phyloP scores from a whole-genome alignment of 2,329 filamentous ascomycete genomes.

The Kalmusia sp. region DNA sequence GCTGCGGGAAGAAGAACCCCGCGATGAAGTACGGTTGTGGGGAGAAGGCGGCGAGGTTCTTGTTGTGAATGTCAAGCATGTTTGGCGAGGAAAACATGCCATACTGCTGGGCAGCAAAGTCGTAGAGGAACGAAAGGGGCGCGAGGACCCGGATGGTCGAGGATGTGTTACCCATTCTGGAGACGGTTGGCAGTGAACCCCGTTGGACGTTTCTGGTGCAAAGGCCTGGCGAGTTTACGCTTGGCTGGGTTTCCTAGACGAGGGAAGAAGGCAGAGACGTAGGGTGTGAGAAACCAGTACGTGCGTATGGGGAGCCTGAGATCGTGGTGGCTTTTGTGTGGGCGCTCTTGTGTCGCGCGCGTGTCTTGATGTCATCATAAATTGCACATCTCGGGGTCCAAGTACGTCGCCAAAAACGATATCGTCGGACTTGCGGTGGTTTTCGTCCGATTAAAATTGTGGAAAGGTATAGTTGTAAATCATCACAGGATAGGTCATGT shows the following conservation, averaged over 20 bases:
- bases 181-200: too few relatives aligned
- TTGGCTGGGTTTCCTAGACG: too few relatives aligned
- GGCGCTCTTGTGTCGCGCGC: not conserved
- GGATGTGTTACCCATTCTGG: constrained; percentile 60
- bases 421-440: too few relatives aligned
- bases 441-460: too few relatives aligned
- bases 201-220: too few relatives aligned
- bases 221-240: too few relatives aligned
- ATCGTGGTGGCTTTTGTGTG: not conserved
- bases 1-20: constrained; percentile 68
- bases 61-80: constrained; percentile 67
- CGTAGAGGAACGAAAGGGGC: constrained; percentile 61
- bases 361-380: constrained; percentile 2
- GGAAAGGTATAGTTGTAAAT: too few relatives aligned
- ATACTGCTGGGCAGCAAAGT: constrained; percentile 67
- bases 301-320: too few relatives aligned
- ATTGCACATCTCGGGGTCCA: not conserved
- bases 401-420: too few relatives aligned
- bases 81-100: constrained; percentile 63
- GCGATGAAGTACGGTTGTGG: constrained; percentile 67
- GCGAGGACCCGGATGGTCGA: constrained; percentile 63
- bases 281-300: too few relatives aligned
- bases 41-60: constrained; percentile 65
- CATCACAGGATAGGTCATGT: too few relatives aligned
- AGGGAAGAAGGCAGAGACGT: too few relatives aligned